phyloP scores from a whole-genome alignment of 2,329 filamentous ascomycete genomes.

The Alternaria solani region DNA sequence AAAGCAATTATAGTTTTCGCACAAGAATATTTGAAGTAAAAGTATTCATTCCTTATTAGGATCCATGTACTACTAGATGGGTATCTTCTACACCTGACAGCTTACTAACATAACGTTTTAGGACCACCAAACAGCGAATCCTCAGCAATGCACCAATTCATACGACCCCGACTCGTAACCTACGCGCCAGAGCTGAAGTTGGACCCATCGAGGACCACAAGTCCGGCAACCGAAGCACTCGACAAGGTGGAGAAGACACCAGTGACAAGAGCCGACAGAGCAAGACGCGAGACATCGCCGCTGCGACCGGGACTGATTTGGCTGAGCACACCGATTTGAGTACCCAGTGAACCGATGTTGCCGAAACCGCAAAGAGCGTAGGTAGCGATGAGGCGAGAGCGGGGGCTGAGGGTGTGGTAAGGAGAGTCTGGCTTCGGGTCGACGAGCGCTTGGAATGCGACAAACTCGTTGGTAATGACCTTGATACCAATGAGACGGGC shows the following conservation, averaged over 20 bases:
- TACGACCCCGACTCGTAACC: not conserved
- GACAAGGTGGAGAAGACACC: constrained; percentile 82
- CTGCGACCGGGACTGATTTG: constrained; percentile 79
- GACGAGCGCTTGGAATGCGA: constrained; percentile 70
- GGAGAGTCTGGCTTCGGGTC: constrained; percentile 50
- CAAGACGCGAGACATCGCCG: constrained; percentile 78
- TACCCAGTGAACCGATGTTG: constrained; percentile 87
- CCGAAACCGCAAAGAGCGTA: constrained; percentile 80
- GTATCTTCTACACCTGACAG: constrained; percentile 31
- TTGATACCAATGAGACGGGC: constrained; percentile 83
- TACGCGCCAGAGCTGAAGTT: constrained; percentile 34
- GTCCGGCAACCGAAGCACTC: constrained; percentile 65
- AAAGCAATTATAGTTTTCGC: not conserved
- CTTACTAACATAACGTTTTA: constrained; percentile 29
- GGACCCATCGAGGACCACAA: constrained; percentile 63
- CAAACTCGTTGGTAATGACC: constrained; percentile 86
- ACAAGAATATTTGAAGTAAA: not conserved
- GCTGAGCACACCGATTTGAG: constrained; percentile 86
- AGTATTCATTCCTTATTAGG: constrained; percentile 9
- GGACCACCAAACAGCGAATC: constrained; percentile 13
- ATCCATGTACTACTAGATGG: constrained; percentile 25
- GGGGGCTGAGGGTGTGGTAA: constrained; percentile 69
- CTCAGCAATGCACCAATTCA: constrained; percentile 8
- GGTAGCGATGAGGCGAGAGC: constrained; percentile 81
- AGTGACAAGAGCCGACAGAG: constrained; percentile 77